Evolutionary conservation across 225 moss, liverwort and hornwort species (phyloP).

Genomic region (Asterella californica): DNA sequence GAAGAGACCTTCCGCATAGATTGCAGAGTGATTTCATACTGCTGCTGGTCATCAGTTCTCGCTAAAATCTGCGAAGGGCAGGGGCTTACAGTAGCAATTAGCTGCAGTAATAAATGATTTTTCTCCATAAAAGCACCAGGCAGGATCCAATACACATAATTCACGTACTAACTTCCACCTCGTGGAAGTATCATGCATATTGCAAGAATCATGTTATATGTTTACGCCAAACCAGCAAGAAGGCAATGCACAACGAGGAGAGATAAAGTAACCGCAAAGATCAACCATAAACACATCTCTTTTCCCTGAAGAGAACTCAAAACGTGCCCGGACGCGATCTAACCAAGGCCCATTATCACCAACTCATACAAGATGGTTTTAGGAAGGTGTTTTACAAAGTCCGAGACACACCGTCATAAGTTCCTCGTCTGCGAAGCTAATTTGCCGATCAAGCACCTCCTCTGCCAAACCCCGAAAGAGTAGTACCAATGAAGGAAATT

Average conservation of each 20-base stretch:
- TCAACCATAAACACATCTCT: not conserved
- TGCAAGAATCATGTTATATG: not conserved
- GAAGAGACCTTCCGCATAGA: constrained; percentile 48
- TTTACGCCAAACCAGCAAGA: too few species aligned
- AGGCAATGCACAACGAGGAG: not conserved
- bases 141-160: not conserved
- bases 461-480: constrained; percentile 70
- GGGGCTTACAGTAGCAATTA: not conserved
- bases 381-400: not conserved
- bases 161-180: not conserved
- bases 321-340: not conserved
- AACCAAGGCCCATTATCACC: not conserved
- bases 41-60: constrained; percentile 64
- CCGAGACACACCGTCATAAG: constrained; percentile 11
- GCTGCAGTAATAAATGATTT: not conserved
- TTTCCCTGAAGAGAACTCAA: not conserved
- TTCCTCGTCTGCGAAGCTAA: constrained; percentile 26
- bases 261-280: not conserved
- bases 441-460: constrained; percentile 67
- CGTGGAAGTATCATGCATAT: not conserved
- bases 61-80: constrained; percentile 53
- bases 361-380: not conserved
- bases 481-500: constrained; percentile 36
- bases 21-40: constrained; percentile 54
- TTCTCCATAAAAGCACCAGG: not conserved